Conservation (phyloP, 306 rosid species). For the Vigna reflexopilosa region DNA sequence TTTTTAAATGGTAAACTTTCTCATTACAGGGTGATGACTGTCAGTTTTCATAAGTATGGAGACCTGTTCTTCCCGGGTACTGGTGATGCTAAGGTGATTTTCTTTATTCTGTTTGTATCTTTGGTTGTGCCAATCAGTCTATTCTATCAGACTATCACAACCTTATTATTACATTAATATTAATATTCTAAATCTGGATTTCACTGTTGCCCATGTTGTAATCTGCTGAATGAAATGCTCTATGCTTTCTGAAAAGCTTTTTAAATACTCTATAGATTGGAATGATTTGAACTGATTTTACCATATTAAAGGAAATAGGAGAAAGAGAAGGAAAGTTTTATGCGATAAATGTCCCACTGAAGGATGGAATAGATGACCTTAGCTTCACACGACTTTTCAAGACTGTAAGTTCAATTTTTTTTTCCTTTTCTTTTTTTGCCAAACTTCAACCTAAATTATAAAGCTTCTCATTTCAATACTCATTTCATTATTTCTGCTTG, state of each 20-base stretch:
- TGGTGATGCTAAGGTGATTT: constrained; percentile 93
- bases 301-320: constrained; percentile 92
- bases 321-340: constrained; percentile 96
- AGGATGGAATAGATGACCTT: constrained; percentile 96
- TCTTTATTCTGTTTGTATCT: constrained; percentile 41
- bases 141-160: constrained; percentile 22
- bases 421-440: not conserved
- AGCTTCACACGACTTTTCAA: constrained; percentile 97
- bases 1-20: constrained; percentile 43
- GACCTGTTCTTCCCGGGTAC: constrained; percentile 97
- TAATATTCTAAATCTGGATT: not conserved
- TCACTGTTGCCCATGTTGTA: constrained; percentile 14
- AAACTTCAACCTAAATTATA: constrained; percentile 53
- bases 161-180: constrained; percentile 11
- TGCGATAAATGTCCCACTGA: constrained; percentile 97
- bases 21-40: constrained; percentile 96
- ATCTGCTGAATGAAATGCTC: constrained; percentile 19
- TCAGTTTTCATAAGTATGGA: constrained; percentile 98
- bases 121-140: constrained; percentile 2
- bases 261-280: constrained; percentile 21
- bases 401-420: constrained; percentile 66
- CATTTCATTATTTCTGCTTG: constrained; percentile 40
- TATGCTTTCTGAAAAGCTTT: constrained; percentile 36
- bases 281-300: constrained; percentile 55
- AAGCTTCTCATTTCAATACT: constrained; percentile 31